Conservation (phyloP, 441 rosid species). For the Croton laevigatus region DNA sequence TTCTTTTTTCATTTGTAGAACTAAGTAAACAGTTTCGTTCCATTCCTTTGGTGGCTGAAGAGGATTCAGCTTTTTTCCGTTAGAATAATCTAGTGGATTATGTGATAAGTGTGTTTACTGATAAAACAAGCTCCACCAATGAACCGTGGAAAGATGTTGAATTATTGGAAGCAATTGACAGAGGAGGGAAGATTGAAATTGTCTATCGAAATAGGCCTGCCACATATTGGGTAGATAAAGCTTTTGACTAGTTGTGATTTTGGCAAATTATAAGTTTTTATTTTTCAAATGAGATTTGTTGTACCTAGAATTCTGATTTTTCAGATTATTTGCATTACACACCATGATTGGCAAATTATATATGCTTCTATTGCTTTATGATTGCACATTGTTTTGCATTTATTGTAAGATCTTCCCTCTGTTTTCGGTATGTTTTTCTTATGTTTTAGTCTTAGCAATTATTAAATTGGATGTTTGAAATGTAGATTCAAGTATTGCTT, state of each 20-base stretch:
- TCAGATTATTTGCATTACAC: not conserved
- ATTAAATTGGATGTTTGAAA: not conserved
- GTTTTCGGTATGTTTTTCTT: no score
- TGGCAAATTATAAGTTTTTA: not conserved
- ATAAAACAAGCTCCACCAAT: slow-evolving; percentile 40
- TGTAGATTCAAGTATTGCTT: not conserved
- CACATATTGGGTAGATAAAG: slow-evolving; percentile 70
- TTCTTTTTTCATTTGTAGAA: slow-evolving; percentile 40
- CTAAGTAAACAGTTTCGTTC: slow-evolving; percentile 70
- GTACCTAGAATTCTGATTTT: not conserved
- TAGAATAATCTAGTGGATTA: slow-evolving; percentile 61
- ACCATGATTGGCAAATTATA: not conserved
- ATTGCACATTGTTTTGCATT: not conserved
- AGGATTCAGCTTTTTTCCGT: slow-evolving; percentile 71
- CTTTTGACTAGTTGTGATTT: slow-evolving; percentile 6
- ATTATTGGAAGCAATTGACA: slow-evolving; percentile 78
- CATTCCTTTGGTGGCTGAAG: slow-evolving; percentile 91
- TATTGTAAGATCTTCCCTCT: slow-evolving; percentile 3
- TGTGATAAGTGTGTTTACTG: slow-evolving; percentile 56
- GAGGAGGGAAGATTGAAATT: slow-evolving; percentile 66
- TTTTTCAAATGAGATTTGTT: not conserved
- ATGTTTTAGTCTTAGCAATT: not conserved
- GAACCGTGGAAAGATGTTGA: slow-evolving; percentile 49
- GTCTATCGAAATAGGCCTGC: slow-evolving; percentile 65
- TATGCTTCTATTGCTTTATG: not conserved